phyloP scores from a whole-genome alignment of 192 early-diverging fungal genomes.

The Umbelopsis isabellina region DNA sequence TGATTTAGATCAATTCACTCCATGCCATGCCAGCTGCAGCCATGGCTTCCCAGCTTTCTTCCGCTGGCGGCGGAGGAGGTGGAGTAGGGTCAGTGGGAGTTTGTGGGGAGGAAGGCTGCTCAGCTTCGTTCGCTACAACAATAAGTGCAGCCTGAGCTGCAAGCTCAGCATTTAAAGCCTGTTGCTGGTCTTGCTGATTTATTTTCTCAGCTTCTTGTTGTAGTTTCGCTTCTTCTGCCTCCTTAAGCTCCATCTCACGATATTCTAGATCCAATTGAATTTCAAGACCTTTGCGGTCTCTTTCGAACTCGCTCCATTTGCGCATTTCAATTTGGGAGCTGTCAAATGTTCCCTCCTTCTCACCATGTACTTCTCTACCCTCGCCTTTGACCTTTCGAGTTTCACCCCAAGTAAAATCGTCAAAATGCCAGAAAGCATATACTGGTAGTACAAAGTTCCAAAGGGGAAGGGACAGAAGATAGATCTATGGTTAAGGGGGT shows the following conservation, averaged over 20 bases:
- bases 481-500: slow-evolving; percentile 53
- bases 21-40: slow-evolving; percentile 12
- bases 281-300: slow-evolving; percentile 42
- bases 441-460: slow-evolving; percentile 81
- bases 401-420: slow-evolving; percentile 87
- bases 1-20: background rate
- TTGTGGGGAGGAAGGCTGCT: background rate
- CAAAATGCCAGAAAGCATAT: slow-evolving; percentile 88
- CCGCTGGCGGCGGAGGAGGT: background rate
- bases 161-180: background rate
- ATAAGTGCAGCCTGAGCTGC: background rate
- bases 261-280: slow-evolving; percentile 6
- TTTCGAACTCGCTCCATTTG: slow-evolving; percentile 78
- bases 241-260: background rate
- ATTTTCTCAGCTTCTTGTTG: background rate
- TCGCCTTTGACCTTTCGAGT: slow-evolving; percentile 72
- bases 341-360: slow-evolving; percentile 76
- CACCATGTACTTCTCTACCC: slow-evolving; percentile 62
- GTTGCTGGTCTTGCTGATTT: background rate
- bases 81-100: background rate
- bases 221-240: background rate
- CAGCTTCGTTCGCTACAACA: background rate
- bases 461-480: slow-evolving; percentile 69
- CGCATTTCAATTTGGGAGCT: slow-evolving; percentile 76
- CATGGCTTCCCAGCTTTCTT: slow-evolving; percentile 2